phyloP scores from a whole-genome alignment of 1,284 basidiomycete species.

The Termitomyces sp. region DNA sequence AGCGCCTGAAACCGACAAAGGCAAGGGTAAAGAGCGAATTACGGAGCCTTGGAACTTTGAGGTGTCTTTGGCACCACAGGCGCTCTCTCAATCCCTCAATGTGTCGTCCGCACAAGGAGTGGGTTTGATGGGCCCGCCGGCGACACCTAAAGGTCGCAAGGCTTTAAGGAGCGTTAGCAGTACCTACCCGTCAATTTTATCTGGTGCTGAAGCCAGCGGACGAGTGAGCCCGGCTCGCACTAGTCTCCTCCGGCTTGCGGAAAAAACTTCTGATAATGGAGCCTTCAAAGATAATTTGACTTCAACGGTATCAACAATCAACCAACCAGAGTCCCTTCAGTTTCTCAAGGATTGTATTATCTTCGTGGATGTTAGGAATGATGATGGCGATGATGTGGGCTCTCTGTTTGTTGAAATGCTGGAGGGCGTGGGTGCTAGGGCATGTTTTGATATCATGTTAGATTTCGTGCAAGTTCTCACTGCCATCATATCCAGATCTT shows the following conservation, averaged over 20 bases:
- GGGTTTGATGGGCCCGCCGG: slow-evolving; percentile 37
- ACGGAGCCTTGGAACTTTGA: slow-evolving; percentile 28
- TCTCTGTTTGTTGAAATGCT: slow-evolving; percentile 85
- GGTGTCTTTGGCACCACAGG: slow-evolving; percentile 53
- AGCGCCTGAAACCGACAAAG: slow-evolving; percentile 17
- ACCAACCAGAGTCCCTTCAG: slow-evolving; percentile 29
- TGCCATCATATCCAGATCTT: slow-evolving; percentile 40
- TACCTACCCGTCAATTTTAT: slow-evolving; percentile 28
- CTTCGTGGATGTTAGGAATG: slow-evolving; percentile 86
- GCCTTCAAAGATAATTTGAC: slow-evolving; percentile 19
- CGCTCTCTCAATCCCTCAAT: slow-evolving; percentile 51
- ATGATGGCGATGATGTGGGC: slow-evolving; percentile 82
- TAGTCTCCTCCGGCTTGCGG: slow-evolving; percentile 4
- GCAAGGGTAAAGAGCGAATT: slow-evolving; percentile 30
- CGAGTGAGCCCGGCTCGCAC: slow-evolving; percentile 17
- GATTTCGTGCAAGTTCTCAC: slow-evolving; percentile 1
- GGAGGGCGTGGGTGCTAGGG: slow-evolving; percentile 76
- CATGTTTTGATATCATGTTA: slow-evolving; percentile 30
- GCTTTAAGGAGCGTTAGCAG: slow-evolving; percentile 39
- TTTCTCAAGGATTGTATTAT: slow-evolving; percentile 76
- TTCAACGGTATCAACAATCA: slow-evolving; percentile 19
- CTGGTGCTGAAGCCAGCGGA: slow-evolving; percentile 19
- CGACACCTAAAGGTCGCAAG: slow-evolving; percentile 32
- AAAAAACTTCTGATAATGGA: slow-evolving; percentile 11
- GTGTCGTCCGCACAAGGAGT: slow-evolving; percentile 32